Percentiles rank a stretch among this genome's conserved stretches.
Evolutionary conservation across 2,329 filamentous ascomycete species (phyloP).

Genomic region (Neonectria neomacrospora): DNA sequence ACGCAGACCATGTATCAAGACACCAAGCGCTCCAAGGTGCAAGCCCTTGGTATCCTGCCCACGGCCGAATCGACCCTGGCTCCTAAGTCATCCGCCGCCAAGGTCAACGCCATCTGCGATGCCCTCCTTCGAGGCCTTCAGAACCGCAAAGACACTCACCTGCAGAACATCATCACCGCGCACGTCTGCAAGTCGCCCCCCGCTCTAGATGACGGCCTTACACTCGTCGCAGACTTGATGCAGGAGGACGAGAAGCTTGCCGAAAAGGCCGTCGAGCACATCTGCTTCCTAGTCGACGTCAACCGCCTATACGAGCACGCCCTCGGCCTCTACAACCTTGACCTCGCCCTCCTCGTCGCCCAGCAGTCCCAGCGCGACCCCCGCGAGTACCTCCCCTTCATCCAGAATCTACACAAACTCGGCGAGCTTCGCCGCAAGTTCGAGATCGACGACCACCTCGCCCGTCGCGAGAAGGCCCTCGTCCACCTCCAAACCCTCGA

Average conservation of each 20-base stretch:
- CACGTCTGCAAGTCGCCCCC: conserved; percentile 94
- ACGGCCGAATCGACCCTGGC: conserved; percentile 28
- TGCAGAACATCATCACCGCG: conserved; percentile 94
- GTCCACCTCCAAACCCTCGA: conserved; percentile 77
- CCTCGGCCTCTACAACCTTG: conserved; percentile 89
- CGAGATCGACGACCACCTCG: conserved; percentile 88
- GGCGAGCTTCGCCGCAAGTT: conserved; percentile 77
- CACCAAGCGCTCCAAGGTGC: conserved; percentile 65
- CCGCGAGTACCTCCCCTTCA: conserved; percentile 92
- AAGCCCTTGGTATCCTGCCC: conserved; percentile 9
- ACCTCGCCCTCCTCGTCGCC: conserved; percentile 88
- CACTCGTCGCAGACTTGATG: conserved; percentile 80
- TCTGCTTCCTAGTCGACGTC: conserved; percentile 95
- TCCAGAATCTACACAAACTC: conserved; percentile 85
- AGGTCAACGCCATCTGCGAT: conserved; percentile 91
- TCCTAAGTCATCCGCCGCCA: conserved; percentile 53
- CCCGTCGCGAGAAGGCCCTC: conserved; percentile 80
- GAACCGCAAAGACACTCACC: conserved; percentile 68
- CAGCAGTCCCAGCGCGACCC: conserved; percentile 97
- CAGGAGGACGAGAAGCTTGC: conserved; percentile 76
- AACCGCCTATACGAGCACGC: conserved; percentile 92
- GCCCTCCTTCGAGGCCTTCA: conserved; percentile 78
- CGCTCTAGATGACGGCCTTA: conserved; percentile 85
- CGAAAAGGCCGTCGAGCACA: conserved; percentile 92
- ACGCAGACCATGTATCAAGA: conserved; percentile 93